phyloP scores from a whole-genome alignment of 202 grass and related monocot genomes.

The Zizania palustris region DNA sequence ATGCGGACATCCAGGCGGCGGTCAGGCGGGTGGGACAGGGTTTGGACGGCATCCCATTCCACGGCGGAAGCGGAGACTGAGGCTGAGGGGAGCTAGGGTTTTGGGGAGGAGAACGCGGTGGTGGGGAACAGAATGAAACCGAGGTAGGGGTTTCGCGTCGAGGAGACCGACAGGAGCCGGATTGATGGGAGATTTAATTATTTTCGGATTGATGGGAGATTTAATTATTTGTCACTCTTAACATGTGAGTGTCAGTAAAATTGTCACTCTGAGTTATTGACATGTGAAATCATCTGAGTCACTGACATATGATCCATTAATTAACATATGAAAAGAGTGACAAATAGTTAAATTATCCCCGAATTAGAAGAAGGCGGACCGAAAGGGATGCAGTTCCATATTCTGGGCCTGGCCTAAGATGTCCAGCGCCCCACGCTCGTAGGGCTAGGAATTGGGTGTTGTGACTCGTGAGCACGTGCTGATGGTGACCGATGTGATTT shows the following conservation, averaged over 20 bases:
- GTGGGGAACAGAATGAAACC: constrained; percentile 23
- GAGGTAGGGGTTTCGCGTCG: not conserved
- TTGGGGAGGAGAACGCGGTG: constrained; percentile 24
- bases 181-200: too few species aligned
- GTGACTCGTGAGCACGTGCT: not conserved
- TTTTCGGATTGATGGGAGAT: too few species aligned
- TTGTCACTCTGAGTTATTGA: too few species aligned
- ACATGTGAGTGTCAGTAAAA: too few species aligned
- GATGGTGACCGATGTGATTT: not conserved
- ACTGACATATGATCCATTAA: too few species aligned
- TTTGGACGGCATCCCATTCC: constrained; percentile 66
- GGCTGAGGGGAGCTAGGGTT: constrained; percentile 55
- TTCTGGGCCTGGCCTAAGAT: not conserved
- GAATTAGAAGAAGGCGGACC: constrained; percentile 5
- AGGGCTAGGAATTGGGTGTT: too few species aligned
- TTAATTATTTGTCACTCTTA: too few species aligned
- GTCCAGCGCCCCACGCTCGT: not conserved
- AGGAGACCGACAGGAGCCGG: too few species aligned
- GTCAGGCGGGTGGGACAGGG: constrained; percentile 37
- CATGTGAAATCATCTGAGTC: too few species aligned
- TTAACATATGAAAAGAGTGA: too few species aligned
- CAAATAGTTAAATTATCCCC: too few species aligned
- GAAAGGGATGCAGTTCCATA: constrained; percentile 6
- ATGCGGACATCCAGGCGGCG: constrained; percentile 68
- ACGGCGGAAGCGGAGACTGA: constrained; percentile 1